Evolutionary conservation across 2,329 filamentous ascomycete species (phyloP).

Genomic region (Fonsecaea pedrosoi): DNA sequence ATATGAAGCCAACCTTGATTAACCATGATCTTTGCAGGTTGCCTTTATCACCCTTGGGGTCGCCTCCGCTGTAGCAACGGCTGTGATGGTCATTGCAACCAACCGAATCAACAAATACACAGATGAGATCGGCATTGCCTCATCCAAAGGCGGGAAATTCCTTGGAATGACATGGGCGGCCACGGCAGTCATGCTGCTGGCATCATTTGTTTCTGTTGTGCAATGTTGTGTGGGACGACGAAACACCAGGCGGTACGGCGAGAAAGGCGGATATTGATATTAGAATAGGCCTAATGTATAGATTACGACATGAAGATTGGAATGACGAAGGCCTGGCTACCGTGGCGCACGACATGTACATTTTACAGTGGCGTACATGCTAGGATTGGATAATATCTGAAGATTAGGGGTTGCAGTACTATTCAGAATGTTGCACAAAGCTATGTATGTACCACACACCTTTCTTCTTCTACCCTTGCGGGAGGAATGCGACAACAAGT

Average conservation of each 20-base stretch:
- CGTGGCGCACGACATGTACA: conserved; percentile 7
- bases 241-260: conserved; percentile 23
- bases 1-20: conserved; percentile 1
- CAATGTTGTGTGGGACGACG: conserved; percentile 32
- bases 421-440: conserved; percentile 2
- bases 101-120: conserved; percentile 62
- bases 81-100: conserved; percentile 62
- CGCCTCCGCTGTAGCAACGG: conserved; percentile 75
- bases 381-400: neutral
- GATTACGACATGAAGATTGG: neutral
- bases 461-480: neutral
- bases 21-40: conserved; percentile 44
- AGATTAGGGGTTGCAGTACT: neutral
- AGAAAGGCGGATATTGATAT: conserved; percentile 26
- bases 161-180: conserved; percentile 66
- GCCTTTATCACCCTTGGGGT: conserved; percentile 68
- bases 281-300: neutral
- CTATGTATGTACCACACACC: neutral
- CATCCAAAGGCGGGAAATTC: conserved; percentile 61
- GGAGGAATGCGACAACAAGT: neutral
- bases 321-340: neutral
- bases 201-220: conserved; percentile 43
- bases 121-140: conserved; percentile 56
- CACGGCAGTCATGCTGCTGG: conserved; percentile 53
- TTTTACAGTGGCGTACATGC: neutral